Evolutionary conservation across 2,329 filamentous ascomycete genomes (phyloP), one percentile per base, ranked within the genome.

Genomic region (Apiospora saccharicola): DNA sequence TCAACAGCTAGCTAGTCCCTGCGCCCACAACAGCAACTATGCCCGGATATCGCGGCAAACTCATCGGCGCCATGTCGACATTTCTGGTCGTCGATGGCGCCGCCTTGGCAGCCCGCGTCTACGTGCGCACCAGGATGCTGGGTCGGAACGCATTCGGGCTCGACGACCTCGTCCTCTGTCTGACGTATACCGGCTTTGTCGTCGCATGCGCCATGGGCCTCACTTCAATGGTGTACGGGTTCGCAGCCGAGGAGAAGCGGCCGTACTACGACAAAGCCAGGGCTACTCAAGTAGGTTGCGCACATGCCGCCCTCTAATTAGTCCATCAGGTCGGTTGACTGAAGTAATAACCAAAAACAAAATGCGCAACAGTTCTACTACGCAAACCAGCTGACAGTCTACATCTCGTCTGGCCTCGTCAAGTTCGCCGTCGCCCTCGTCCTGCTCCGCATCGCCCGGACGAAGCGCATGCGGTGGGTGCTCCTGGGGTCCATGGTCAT

Each of bases 351-450:
- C 37, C 6, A 41, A 41, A 41, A 37, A n/a, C 14, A 41, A 49
- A 47, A 46, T 10, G 8, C 1, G n/a, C 24, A 67, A 6, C 37
- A 81, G 80, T 80, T 76, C 70, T 76, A 78, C 46, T 80, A 76
- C 67, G 79, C 77, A 16, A 79, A 79, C 46, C 79, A 81, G 71
- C 67, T 80, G 26, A 71, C 74, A 3, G 72, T 80, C 12, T 81
- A 81, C 70, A 77, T 81, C 69, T 77, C 79, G 7, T 79, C 79
- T 7, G 80, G 80, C 10, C 69, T 81, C 2, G 77, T 80, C 24
- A 81, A 81, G 74, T 67, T 81, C 47, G 80, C 79, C 10, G 79
- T 81, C 14, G 79, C 79, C 3, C 75, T 81, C n/a, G 79, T 81
- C 14, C 77, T 81, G 34, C 78, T 78, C 72, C 79, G 80, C 16